Conservation (phyloP, 2,329 filamentous ascomycete species). For the Raffaelea arxii region DNA sequence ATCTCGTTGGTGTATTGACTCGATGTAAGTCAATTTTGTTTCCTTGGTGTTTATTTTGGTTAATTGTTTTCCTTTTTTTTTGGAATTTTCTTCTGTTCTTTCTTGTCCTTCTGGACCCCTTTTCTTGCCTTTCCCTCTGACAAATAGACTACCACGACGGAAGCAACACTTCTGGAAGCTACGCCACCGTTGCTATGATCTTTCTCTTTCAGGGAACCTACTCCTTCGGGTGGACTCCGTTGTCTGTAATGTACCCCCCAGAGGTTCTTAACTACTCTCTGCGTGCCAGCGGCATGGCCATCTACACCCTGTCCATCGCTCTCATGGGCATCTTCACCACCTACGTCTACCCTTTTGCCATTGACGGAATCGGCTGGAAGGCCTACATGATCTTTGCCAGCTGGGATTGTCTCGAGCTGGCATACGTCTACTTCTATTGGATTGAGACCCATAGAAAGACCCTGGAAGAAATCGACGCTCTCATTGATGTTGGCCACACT, state of each 20-base stretch:
- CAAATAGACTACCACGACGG: neutral
- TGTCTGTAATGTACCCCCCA: conserved; percentile 34
- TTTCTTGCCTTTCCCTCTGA: no score
- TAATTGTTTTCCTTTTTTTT: neutral
- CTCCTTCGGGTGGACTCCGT: conserved; percentile 38
- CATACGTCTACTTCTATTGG: conserved; percentile 36
- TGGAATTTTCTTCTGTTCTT: no score
- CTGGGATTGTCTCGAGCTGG: conserved; percentile 28
- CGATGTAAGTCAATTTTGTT: neutral
- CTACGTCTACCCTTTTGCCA: conserved; percentile 32
- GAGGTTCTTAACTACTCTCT: conserved; percentile 30
- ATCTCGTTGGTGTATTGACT: conserved; percentile 27
- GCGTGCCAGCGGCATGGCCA: conserved; percentile 30
- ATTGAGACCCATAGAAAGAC: conserved; percentile 30
- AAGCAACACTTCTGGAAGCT: conserved; percentile 5
- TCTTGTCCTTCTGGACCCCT: no score
- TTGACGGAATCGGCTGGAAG: conserved; percentile 38
- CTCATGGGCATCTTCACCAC: no score
- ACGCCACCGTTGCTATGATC: conserved; percentile 33
- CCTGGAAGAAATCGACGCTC: conserved; percentile 9
- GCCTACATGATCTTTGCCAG: conserved; percentile 38
- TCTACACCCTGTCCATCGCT: no score
- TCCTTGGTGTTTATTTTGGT: neutral
- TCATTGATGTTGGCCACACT: conserved; percentile 4
- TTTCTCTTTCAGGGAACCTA: conserved; percentile 45